phyloP scores from a whole-genome alignment of 768 basidiomycete species.

The Postia placenta region DNA sequence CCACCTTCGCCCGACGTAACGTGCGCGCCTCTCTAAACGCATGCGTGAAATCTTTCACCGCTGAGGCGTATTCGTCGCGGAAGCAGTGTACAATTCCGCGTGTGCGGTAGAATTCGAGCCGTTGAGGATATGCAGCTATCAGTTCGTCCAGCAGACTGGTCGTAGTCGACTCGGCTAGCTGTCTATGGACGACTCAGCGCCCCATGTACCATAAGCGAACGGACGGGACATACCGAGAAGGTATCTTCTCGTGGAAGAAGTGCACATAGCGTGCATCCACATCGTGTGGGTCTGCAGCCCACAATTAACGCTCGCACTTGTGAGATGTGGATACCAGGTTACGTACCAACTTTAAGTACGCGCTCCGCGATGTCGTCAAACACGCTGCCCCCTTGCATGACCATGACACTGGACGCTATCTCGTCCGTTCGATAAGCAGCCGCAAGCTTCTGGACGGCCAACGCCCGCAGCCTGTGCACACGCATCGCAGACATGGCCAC shows the following conservation, averaged over 20 bases:
- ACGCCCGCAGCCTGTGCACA: slow-evolving; percentile 69
- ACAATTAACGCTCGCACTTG: not conserved
- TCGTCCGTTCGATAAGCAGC: slow-evolving; percentile 84
- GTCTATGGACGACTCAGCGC: slow-evolving; percentile 39
- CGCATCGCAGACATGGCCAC: slow-evolving; percentile 83
- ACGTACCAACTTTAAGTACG: slow-evolving; percentile 64
- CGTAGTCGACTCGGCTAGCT: slow-evolving; percentile 79
- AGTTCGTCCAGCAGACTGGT: slow-evolving; percentile 76
- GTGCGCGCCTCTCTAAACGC: slow-evolving; percentile 75
- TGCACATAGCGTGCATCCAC: slow-evolving; percentile 82
- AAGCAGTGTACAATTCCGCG: slow-evolving; percentile 90
- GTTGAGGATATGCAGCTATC: slow-evolving; percentile 66
- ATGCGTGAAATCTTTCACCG: slow-evolving; percentile 75
- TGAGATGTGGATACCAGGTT: not conserved
- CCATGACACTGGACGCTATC: slow-evolving; percentile 89
- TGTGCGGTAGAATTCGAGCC: slow-evolving; percentile 80
- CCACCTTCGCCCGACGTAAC: slow-evolving; percentile 55
- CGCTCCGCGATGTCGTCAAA: slow-evolving; percentile 90
- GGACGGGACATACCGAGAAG: slow-evolving; percentile 73
- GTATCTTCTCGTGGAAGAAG: slow-evolving; percentile 94
- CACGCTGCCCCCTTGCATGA: slow-evolving; percentile 91
- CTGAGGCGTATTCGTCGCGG: slow-evolving; percentile 72
- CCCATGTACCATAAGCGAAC: slow-evolving; percentile 5
- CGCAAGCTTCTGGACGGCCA: slow-evolving; percentile 84
- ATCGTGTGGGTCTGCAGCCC: slow-evolving; percentile 60